phyloP scores from a whole-genome alignment of 345 rosid species.

The Citrus sinensis region DNA sequence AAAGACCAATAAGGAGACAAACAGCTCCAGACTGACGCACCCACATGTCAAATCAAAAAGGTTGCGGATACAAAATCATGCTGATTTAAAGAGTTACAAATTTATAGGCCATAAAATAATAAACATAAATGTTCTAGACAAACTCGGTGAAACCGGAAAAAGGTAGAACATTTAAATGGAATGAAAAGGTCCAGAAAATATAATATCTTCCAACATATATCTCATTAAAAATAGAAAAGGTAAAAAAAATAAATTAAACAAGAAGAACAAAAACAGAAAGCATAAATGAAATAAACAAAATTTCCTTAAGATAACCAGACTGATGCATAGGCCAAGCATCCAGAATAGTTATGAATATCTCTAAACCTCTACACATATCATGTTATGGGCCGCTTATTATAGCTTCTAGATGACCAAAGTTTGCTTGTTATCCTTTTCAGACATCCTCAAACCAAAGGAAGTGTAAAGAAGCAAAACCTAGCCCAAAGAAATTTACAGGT shows the following conservation, averaged over 20 bases:
- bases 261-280: background rate
- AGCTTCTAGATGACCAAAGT: background rate
- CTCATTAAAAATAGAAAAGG: background rate
- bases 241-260: background rate
- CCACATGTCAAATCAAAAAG: background rate
- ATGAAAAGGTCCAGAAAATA: background rate
- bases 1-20: background rate
- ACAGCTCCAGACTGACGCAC: background rate
- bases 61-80: background rate
- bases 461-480: conserved; percentile 4
- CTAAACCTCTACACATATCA: background rate
- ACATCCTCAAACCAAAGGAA: conserved; percentile 6
- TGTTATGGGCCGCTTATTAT: background rate
- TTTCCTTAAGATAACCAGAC: background rate
- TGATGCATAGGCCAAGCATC: background rate
- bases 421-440: background rate
- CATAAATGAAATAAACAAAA: background rate
- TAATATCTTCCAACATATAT: background rate
- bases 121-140: background rate
- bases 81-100: background rate
- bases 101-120: background rate
- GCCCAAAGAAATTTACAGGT: conserved; percentile 57
- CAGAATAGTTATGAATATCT: background rate
- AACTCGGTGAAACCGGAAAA: background rate
- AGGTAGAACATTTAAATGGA: background rate